Evolutionary conservation across 2,329 filamentous ascomycete species (phyloP).

Genomic region (Stemphylium beticola): DNA sequence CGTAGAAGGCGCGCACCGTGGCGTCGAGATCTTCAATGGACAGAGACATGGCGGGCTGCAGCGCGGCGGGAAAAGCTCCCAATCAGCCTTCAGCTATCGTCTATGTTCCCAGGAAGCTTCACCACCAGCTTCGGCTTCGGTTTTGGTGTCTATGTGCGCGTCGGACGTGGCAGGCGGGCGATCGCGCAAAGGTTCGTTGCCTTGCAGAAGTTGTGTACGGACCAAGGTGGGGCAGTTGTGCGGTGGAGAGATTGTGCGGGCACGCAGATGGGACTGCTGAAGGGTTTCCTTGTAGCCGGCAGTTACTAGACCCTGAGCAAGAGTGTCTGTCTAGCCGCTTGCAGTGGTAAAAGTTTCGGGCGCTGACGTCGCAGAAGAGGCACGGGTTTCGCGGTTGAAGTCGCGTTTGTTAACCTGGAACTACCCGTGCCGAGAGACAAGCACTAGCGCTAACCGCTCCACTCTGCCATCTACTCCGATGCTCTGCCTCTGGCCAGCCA

Average conservation of each 20-base stretch:
- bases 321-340: slow-evolving; percentile 26
- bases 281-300: slow-evolving; percentile 11
- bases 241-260: slow-evolving; percentile 33
- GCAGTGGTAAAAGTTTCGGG: slow-evolving; percentile 25
- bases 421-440: slow-evolving; percentile 25
- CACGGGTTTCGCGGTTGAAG: slow-evolving; percentile 30
- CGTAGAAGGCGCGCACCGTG: slow-evolving; percentile 96
- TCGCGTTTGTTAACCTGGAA: slow-evolving; percentile 24
- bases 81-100: slow-evolving; percentile 30
- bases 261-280: slow-evolving; percentile 15
- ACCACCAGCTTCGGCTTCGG: slow-evolving; percentile 13
- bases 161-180: slow-evolving; percentile 18
- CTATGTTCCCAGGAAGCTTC: slow-evolving; percentile 30
- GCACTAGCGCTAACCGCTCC: slow-evolving; percentile 17
- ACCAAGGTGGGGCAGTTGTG: slow-evolving; percentile 44
- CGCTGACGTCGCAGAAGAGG: slow-evolving; percentile 28
- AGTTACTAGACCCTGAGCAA: slow-evolving; percentile 17
- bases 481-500: slow-evolving; percentile 5
- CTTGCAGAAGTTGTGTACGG: slow-evolving; percentile 36
- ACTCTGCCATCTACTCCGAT: slow-evolving; percentile 4
- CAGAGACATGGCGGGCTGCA: slow-evolving; percentile 62
- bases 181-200: slow-evolving; percentile 35
- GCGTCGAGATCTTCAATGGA: slow-evolving; percentile 94
- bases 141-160: slow-evolving; percentile 14
- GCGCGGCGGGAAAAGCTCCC: slow-evolving; percentile 44